These are phyloP conservation scores for Yarrowia osloensis DNA, from an alignment of 805 yeast genomes.

Conservation along the genomic window DNA sequence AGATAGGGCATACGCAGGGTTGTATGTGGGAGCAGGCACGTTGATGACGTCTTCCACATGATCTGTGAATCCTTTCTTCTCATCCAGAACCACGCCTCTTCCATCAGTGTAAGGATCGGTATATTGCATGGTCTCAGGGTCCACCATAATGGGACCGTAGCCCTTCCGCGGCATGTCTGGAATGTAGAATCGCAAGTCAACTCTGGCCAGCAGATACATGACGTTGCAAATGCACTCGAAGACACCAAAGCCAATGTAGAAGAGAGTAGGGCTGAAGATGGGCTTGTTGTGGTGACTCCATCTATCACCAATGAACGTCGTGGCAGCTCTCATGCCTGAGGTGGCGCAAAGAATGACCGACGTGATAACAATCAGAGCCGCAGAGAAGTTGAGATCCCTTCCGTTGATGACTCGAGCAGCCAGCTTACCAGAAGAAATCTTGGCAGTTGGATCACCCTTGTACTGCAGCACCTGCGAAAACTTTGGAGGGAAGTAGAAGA, in stretches of 20 bases:
- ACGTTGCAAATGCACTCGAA: slow-evolving; percentile 60
- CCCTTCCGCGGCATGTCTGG: slow-evolving; percentile 58
- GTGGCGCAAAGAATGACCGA: neutral
- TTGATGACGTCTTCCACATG: slow-evolving; percentile 7
- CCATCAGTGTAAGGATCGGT: slow-evolving; percentile 6
- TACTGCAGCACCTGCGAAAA: slow-evolving; percentile 18
- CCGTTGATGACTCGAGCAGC: slow-evolving; percentile 21
- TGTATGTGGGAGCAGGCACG: slow-evolving; percentile 1
- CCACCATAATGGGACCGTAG: slow-evolving; percentile 8
- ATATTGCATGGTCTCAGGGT: slow-evolving; percentile 19
- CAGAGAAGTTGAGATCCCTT: neutral
- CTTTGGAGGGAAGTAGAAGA: slow-evolving; percentile 22
- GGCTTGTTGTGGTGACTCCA: slow-evolving; percentile 8
- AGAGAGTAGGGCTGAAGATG: slow-evolving; percentile 38
- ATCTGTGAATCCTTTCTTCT: slow-evolving; percentile 7
- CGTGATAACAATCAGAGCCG: neutral
- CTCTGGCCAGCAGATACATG: slow-evolving; percentile 61
- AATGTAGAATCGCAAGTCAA: slow-evolving; percentile 76
- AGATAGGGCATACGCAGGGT: slow-evolving; percentile 13
- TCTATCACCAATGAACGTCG: slow-evolving; percentile 14
- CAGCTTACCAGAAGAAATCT: neutral
- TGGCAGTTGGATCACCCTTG: slow-evolving; percentile 10
- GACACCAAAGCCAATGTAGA: slow-evolving; percentile 70
- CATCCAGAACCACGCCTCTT: neutral
- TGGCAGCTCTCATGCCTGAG: slow-evolving; percentile 13